A percentile compares a stretch with the other conserved stretches of the same genome.
Evolutionary conservation across 768 basidiomycete species (phyloP).

Genomic region (Russula sp.): DNA sequence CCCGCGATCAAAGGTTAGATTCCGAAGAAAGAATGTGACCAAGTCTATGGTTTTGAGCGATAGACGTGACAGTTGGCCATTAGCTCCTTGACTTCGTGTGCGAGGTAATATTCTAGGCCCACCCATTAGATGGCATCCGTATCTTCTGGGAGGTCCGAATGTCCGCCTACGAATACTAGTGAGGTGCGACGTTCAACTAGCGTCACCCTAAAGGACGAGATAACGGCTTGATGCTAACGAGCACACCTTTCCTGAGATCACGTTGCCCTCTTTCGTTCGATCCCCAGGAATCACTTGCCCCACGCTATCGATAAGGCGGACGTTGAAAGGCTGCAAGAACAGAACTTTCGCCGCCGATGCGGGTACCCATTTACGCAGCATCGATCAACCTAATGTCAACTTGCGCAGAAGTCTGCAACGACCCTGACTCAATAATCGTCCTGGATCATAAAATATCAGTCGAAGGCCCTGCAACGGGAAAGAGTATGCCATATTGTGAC

Average conservation of each 20-base stretch:
- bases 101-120: neutral
- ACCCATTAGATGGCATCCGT: neutral
- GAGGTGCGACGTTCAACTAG: conserved; percentile 4
- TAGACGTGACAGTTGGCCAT: neutral
- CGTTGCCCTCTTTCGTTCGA: neutral
- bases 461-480: neutral
- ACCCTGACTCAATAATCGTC: neutral
- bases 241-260: neutral
- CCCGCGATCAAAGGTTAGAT: neutral
- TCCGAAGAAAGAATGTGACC: neutral
- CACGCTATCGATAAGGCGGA: conserved; percentile 16
- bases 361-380: neutral
- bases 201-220: neutral
- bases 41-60: neutral
- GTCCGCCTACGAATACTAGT: neutral
- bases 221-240: neutral
- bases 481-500: neutral
- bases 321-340: neutral
- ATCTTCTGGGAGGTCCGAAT: neutral
- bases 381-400: conserved; percentile 3
- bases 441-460: neutral
- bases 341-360: neutral
- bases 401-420: neutral
- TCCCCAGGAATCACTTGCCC: neutral
- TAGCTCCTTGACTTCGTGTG: neutral